Evolutionary conservation across 2,329 filamentous ascomycete species (phyloP), one percentile per base, ranked within the genome.

Genomic region (Mycogone perniciosa): DNA sequence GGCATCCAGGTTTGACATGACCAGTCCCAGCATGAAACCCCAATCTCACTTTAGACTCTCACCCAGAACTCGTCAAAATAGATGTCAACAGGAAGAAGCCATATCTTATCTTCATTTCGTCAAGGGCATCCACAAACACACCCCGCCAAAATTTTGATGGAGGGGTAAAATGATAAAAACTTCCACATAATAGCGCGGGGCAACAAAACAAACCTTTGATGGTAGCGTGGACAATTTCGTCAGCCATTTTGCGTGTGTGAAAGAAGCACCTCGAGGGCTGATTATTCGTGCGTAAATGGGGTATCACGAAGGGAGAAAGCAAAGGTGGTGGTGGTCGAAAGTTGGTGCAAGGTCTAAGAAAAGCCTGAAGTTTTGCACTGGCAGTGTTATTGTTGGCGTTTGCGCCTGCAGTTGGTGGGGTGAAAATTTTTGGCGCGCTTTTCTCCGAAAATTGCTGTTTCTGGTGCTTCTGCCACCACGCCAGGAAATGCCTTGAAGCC

Each of bases 151-250:
- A 42, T 13, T 38, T 27, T 33, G 39, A 53, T 54, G 54, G 58
- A 54, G 54, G 52, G 55, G 53, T 48, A 55, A 48, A 37, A 48
- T 45, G 9, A 51, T 44, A 42, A 46, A 46, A 43, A 48, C 46
- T 40, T 43, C 33, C 31, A 27, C 35, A 46, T 46, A 50, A 52
- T 49, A 56, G 49, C 50, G 56, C 57, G 54, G 47, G 56, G 54
- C 43, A 46, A 35, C 20, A 56, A 54, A 52, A 43, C 54, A 39
- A 40, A 51, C 84, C 83, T 75, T 88, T 80, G 77, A 89, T 89
- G 67, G 85, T 88, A 69, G 83, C 81, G 78, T 89, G 85, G 60
- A 77, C 79, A 71, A 88, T 81, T 66, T 88, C 80, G 71, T 76
- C 73, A 46, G 64, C 60, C 85, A 88, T 88, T 64, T 65, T 81